phyloP scores from a whole-genome alignment of 1,284 basidiomycete genomes.

The Neolentinus lepideus region DNA sequence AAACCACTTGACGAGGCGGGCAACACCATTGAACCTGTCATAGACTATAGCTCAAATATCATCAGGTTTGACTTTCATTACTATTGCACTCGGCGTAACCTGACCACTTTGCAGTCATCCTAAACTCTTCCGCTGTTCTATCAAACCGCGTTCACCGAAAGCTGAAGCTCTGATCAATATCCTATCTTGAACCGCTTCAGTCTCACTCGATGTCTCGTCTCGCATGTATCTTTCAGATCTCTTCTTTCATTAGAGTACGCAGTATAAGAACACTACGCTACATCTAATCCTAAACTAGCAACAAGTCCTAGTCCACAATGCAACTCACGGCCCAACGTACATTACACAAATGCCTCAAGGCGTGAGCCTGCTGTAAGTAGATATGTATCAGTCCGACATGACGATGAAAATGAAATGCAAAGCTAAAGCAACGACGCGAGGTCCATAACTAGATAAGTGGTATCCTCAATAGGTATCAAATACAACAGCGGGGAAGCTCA shows the following conservation, averaged over 20 bases:
- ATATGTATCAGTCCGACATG: background rate
- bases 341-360: background rate
- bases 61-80: background rate
- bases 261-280: too few relatives aligned
- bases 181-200: background rate
- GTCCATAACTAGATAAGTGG: background rate
- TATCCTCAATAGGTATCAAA: background rate
- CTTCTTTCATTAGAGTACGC: background rate
- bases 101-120: background rate
- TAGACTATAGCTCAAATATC: background rate
- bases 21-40: background rate
- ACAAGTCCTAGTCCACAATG: background rate
- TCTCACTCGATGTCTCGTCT: background rate
- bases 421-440: background rate
- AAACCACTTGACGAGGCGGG: background rate
- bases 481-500: background rate
- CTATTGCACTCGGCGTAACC: background rate
- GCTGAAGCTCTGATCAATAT: background rate
- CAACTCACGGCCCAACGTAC: background rate
- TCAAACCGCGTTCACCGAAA: slow-evolving; percentile 2
- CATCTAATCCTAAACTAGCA: too few relatives aligned
- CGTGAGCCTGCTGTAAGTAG: background rate
- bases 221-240: background rate
- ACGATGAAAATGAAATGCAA: background rate
- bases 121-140: background rate